These are phyloP conservation scores for Capsicum pubescens DNA, from an alignment of 257 asterid species.

Conservation along the genomic window DNA sequence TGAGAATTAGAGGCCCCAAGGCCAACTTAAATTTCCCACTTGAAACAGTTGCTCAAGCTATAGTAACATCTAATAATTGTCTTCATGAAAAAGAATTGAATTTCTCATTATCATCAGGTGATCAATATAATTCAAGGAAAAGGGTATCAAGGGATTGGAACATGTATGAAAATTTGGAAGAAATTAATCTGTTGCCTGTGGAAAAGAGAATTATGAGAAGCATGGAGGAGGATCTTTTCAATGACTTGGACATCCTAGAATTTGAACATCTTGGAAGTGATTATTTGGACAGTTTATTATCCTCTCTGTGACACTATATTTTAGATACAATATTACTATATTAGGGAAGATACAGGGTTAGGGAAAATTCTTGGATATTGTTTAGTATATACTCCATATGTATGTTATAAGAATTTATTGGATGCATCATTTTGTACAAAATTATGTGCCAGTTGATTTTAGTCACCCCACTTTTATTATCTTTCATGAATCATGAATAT, in stretches of 20 bases:
- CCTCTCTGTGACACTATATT: conserved; percentile 28
- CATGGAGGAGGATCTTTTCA: conserved; percentile 31
- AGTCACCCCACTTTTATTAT: neutral
- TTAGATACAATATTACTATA: neutral
- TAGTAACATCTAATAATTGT: conserved; percentile 34
- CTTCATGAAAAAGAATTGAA: conserved; percentile 25
- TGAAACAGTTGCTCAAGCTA: conserved; percentile 39
- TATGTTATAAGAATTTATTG: neutral
- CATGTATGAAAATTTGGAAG: conserved; percentile 25
- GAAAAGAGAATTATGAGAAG: conserved; percentile 34
- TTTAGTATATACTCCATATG: neutral
- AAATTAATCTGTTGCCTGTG: conserved; percentile 24
- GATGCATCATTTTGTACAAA: conserved; percentile 5
- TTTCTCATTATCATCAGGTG: conserved; percentile 9
- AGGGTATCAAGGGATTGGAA: conserved; percentile 38
- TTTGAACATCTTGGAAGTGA: conserved; percentile 65
- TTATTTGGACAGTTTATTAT: conserved; percentile 60
- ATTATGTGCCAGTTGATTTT: neutral
- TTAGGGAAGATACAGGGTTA: neutral
- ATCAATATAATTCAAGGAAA: conserved; percentile 30
- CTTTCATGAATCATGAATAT: neutral
- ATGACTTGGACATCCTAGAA: conserved; percentile 46
- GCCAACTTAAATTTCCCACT: conserved; percentile 67
- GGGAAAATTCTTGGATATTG: neutral
- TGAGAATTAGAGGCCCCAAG: conserved; percentile 69